Percentiles rank a stretch among this genome's conserved stretches.
Conservation (phyloP, 2,329 filamentous ascomycete genomes). For the Pezicula neosporulosa region DNA sequence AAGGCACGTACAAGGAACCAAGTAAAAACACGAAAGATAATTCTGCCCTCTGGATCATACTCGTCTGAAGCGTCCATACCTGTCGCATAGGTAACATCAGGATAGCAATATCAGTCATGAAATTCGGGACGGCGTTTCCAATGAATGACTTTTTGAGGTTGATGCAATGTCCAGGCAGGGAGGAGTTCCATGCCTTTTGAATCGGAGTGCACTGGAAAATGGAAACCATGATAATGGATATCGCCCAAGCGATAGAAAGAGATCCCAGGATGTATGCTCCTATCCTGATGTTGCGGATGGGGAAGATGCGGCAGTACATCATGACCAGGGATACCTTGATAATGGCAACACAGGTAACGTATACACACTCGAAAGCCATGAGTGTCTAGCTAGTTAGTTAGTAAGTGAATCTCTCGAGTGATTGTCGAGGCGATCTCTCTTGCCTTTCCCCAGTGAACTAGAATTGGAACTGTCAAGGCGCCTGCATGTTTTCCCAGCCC, state of each 20-base stretch:
- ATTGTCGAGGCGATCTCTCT: no score
- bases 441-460: neutral
- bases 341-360: conserved; percentile 23
- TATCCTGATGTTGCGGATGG: conserved; percentile 12
- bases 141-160: conserved; percentile 36
- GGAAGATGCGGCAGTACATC: conserved; percentile 32
- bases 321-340: conserved; percentile 30
- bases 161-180: conserved; percentile 35
- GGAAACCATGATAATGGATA: conserved; percentile 28
- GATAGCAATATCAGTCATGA: conserved; percentile 35
- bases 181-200: conserved; percentile 30
- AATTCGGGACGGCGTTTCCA: conserved; percentile 40
- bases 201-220: conserved; percentile 40
- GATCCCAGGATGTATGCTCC: conserved; percentile 21
- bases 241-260: conserved; percentile 25
- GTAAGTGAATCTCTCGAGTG: neutral
- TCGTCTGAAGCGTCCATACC: conserved; percentile 28
- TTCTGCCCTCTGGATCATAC: conserved; percentile 17
- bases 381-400: conserved; percentile 7
- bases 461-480: neutral
- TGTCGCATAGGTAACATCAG: conserved; percentile 28
- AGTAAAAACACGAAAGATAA: conserved; percentile 25
- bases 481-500: neutral
- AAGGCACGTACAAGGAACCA: conserved; percentile 31
- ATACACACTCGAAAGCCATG: conserved; percentile 24